Percentiles rank a stretch among this genome's conserved stretches.
phyloP scores from a whole-genome alignment of 2,329 filamentous ascomycete genomes.

The Septoria linicola region DNA sequence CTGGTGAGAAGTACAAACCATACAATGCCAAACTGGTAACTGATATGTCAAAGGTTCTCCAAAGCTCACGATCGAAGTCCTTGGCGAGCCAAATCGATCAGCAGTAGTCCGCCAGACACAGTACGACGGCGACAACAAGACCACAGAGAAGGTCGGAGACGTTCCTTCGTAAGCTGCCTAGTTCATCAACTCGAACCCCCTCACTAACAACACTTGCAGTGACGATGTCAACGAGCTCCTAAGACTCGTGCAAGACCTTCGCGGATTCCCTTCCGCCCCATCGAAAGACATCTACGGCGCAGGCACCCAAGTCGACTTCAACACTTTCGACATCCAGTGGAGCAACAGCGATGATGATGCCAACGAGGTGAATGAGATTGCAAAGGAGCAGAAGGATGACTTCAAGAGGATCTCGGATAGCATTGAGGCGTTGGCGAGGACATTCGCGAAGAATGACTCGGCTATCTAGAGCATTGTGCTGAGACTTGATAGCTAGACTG shows the following conservation, averaged over 20 bases:
- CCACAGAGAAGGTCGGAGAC: slow-evolving; percentile 42
- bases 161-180: slow-evolving; percentile 35
- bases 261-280: slow-evolving; percentile 43
- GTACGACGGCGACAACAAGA: slow-evolving; percentile 36
- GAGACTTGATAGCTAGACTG: too few relatives aligned
- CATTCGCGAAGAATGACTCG: slow-evolving; percentile 44
- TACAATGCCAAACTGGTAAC: too few relatives aligned
- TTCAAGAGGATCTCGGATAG: slow-evolving; percentile 46
- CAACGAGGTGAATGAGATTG: slow-evolving; percentile 37
- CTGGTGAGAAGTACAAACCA: slow-evolving; percentile 30
- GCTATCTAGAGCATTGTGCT: too few relatives aligned
- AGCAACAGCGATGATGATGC: slow-evolving; percentile 42
- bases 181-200: neutral
- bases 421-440: slow-evolving; percentile 43
- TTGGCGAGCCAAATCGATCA: slow-evolving; percentile 43
- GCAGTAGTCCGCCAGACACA: slow-evolving; percentile 39
- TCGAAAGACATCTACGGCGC: slow-evolving; percentile 43
- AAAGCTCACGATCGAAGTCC: slow-evolving; percentile 42
- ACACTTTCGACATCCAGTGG: slow-evolving; percentile 47
- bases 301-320: slow-evolving; percentile 43
- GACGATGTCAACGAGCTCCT: slow-evolving; percentile 46
- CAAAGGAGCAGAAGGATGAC: slow-evolving; percentile 44
- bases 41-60: slow-evolving; percentile 15
- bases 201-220: slow-evolving; percentile 25
- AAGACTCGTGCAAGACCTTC: slow-evolving; percentile 39